These are phyloP conservation scores for Orbilia quercus DNA, from an alignment of 2,329 filamentous ascomycete genomes.

Conservation along the genomic window DNA sequence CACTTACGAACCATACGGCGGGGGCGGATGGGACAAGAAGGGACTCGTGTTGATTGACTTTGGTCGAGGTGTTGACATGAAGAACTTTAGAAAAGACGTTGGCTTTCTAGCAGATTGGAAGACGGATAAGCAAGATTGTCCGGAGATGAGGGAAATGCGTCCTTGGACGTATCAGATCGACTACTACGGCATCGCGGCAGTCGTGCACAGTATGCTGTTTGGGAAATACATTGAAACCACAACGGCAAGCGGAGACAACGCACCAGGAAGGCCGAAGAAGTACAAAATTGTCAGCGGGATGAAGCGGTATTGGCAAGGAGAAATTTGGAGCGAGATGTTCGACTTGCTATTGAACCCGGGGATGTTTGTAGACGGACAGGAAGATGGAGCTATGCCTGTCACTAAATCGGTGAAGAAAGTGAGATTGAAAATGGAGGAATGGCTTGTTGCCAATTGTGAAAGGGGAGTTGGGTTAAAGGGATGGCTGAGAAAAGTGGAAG, in stretches of 20 bases:
- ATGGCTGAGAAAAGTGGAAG: constrained; percentile 73
- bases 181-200: constrained; percentile 90
- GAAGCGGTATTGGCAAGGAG: constrained; percentile 96
- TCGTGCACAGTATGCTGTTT: constrained; percentile 88
- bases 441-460: constrained; percentile 84
- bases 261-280: constrained; percentile 70
- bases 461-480: constrained; percentile 79
- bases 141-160: constrained; percentile 91
- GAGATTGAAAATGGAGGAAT: constrained; percentile 83
- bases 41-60: constrained; percentile 93
- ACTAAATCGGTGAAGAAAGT: constrained; percentile 75
- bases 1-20: constrained; percentile 79
- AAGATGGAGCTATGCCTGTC: constrained; percentile 76
- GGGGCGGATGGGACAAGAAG: constrained; percentile 80
- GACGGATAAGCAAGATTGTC: constrained; percentile 82
- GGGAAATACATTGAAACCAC: constrained; percentile 92
- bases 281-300: constrained; percentile 84
- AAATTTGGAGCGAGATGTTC: constrained; percentile 86
- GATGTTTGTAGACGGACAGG: constrained; percentile 73
- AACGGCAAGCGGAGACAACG: constrained; percentile 66
- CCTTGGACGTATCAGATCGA: constrained; percentile 99
- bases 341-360: constrained; percentile 86
- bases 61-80: constrained; percentile 93
- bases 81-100: constrained; percentile 78
- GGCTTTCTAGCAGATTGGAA: constrained; percentile 97